phyloP scores from a whole-genome alignment of 805 yeast species.

The Tetrapisispora fleetii region DNA sequence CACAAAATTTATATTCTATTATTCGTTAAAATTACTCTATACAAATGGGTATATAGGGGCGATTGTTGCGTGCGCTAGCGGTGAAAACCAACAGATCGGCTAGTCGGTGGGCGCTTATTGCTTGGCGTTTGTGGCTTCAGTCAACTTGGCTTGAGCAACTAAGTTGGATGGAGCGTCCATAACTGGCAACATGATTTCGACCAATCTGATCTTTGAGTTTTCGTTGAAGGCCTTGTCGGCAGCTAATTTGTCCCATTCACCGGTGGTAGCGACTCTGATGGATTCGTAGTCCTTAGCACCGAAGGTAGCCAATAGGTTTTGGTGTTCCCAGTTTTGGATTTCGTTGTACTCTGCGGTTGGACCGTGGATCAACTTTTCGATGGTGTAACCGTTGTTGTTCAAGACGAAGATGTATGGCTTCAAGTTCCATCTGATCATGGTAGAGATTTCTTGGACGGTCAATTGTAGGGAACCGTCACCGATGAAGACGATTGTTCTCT shows the following conservation, averaged over 20 bases:
- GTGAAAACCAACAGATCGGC: constrained; percentile 23
- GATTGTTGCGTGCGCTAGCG: too few species aligned
- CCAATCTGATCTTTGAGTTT: constrained; percentile 51
- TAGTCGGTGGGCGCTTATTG: constrained; percentile 28
- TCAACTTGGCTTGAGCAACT: constrained; percentile 55
- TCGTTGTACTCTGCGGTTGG: constrained; percentile 52
- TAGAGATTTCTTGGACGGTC: constrained; percentile 64
- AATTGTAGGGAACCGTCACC: constrained; percentile 73
- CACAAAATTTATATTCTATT: too few species aligned
- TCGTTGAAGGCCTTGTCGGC: constrained; percentile 38
- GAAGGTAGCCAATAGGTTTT: constrained; percentile 41
- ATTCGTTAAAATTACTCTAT: too few species aligned
- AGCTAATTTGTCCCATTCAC: constrained; percentile 45
- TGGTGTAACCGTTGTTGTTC: constrained; percentile 67
- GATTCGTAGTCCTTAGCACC: constrained; percentile 46
- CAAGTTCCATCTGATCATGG: constrained; percentile 56
- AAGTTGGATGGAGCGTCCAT: constrained; percentile 64
- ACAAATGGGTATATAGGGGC: too few species aligned
- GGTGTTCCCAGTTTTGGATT: constrained; percentile 62
- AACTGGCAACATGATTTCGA: constrained; percentile 58
- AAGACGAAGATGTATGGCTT: constrained; percentile 60
- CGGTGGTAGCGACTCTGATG: constrained; percentile 42
- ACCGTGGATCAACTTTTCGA: constrained; percentile 67
- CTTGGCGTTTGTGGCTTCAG: constrained; percentile 39
- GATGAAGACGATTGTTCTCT: constrained; percentile 55